Evolutionary conservation across 768 basidiomycete genomes (phyloP).

Genomic region (Cubamyces lactineus): DNA sequence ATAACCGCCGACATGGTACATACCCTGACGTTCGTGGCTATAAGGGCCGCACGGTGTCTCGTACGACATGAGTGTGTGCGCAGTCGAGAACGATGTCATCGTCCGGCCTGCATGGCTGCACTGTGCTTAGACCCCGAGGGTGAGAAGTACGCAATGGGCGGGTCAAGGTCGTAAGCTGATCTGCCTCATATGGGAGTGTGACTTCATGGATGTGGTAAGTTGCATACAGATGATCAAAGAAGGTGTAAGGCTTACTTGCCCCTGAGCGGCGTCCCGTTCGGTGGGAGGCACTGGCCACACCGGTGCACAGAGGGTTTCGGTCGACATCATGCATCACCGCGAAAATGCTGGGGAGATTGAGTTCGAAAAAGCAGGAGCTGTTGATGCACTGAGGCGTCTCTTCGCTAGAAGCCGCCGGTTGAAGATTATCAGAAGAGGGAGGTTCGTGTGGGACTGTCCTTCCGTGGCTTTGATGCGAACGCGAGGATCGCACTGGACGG

Average conservation of each 20-base stretch:
- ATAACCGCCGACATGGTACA: too few species aligned
- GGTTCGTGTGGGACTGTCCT: not conserved
- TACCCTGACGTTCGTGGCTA: too few species aligned
- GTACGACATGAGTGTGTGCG: too few species aligned
- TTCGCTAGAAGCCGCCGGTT: slow-evolving; percentile 6
- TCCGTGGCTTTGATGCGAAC: not conserved
- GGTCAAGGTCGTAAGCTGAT: not conserved
- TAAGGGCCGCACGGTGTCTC: too few species aligned
- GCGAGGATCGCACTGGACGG: not conserved
- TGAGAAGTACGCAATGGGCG: too few species aligned
- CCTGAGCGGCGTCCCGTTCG: too few species aligned
- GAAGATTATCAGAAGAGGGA: slow-evolving; percentile 17
- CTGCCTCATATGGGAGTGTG: not conserved
- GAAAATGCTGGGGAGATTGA: not conserved
- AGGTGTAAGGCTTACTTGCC: not conserved
- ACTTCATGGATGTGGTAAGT: not conserved
- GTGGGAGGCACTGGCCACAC: too few species aligned
- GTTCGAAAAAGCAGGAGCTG: not conserved
- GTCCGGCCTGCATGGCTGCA: too few species aligned
- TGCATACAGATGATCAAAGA: not conserved
- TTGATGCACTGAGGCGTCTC: not conserved
- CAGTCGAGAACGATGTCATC: too few species aligned
- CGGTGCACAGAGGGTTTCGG: too few species aligned
- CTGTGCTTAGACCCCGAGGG: too few species aligned
- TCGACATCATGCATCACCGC: not conserved